phyloP scores from a whole-genome alignment of 257 asterid genomes.

The Coffea canephora region DNA sequence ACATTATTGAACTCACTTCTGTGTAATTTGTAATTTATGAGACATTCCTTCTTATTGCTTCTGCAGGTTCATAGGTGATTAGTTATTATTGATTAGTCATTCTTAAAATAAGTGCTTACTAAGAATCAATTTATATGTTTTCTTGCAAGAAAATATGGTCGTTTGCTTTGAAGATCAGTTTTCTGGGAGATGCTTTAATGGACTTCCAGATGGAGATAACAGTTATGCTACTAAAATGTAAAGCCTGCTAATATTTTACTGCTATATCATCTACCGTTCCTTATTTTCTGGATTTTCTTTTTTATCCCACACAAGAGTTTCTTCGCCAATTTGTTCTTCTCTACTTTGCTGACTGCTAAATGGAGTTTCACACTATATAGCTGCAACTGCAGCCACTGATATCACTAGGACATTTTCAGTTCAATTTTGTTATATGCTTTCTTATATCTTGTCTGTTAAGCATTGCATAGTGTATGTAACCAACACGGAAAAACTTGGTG shows the following conservation, averaged over 20 bases:
- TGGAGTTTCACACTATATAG: neutral
- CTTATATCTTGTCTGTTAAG: too few relatives aligned
- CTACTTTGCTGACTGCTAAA: neutral
- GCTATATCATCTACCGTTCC: neutral
- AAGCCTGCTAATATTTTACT: conserved; percentile 4
- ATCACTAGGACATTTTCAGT: too few relatives aligned
- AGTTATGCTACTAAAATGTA: conserved; percentile 78
- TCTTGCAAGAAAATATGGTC: conserved; percentile 84
- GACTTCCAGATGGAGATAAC: conserved; percentile 53
- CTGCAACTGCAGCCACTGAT: too few relatives aligned
- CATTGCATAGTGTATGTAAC: too few relatives aligned
- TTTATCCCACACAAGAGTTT: neutral
- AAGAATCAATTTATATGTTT: conserved; percentile 14
- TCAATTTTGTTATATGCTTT: too few relatives aligned
- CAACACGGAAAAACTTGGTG: too few relatives aligned
- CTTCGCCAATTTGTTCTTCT: neutral
- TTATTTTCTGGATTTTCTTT: neutral
- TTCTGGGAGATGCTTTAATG: conserved; percentile 79
- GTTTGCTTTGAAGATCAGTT: conserved; percentile 80
- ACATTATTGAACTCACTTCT: neutral
- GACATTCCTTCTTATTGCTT: neutral
- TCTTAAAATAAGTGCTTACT: conserved; percentile 23
- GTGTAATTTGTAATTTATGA: neutral
- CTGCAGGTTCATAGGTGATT: neutral
- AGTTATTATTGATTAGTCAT: neutral